These are phyloP conservation scores for Phytophthora pinifolia DNA, from an alignment of 352 stramenopile genomes.

Conservation along the genomic window DNA sequence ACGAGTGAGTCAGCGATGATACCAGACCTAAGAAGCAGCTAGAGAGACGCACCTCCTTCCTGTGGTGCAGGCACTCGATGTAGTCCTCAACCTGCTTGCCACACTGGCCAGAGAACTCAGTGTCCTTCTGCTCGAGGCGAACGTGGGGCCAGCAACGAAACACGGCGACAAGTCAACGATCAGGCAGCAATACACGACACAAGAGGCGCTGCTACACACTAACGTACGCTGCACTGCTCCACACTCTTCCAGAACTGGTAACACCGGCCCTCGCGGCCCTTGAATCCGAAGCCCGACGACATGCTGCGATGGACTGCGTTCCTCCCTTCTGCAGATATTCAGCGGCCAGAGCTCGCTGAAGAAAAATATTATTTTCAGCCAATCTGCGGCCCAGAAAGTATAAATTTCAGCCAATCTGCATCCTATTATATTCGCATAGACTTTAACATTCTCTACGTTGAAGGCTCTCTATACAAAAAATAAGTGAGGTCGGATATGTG, in stretches of 20 bases:
- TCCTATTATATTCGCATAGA: no score
- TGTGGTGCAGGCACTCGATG: constrained; percentile 95
- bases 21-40: neutral
- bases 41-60: constrained; percentile 86
- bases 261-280: constrained; percentile 90
- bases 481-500: no score
- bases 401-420: no score
- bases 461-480: no score
- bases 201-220: neutral
- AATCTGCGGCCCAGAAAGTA: neutral
- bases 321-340: constrained; percentile 7
- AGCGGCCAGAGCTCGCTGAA: neutral
- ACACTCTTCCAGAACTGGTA: constrained; percentile 95
- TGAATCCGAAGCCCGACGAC: constrained; percentile 95
- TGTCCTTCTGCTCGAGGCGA: constrained; percentile 64
- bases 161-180: constrained; percentile 15
- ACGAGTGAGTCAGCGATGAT: neutral
- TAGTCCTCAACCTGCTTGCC: constrained; percentile 92
- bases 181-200: neutral
- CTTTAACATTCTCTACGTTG: no score
- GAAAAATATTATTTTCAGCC: neutral
- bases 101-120: constrained; percentile 77
- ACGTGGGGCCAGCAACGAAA: constrained; percentile 10
- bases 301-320: constrained; percentile 49
- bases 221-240: constrained; percentile 93